Evolutionary conservation across 2,329 filamentous ascomycete species (phyloP), one percentile per base, ranked within the genome.

Genomic region (Colletotrichum destructivum): DNA sequence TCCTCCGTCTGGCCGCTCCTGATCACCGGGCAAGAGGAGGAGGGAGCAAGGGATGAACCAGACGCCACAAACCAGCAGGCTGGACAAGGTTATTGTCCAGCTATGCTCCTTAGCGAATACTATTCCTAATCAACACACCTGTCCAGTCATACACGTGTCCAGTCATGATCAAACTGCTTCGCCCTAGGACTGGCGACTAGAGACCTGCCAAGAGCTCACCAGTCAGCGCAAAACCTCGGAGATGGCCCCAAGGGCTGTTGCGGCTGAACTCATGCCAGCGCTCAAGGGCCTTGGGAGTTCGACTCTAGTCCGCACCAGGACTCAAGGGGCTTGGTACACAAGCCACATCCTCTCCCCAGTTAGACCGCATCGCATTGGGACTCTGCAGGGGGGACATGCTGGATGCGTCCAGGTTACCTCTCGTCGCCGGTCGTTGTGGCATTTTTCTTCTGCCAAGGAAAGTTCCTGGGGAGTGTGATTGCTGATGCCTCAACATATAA

Each of bases 221-320:
- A 23, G 42, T 8, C 40, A 57, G 38, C 49, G 44, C 42, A 51
- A 31, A 66, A 42, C 35, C 5, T 57, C 68, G 63, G 63, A 62
- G 15, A 66, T 71, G 21, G 23, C 46, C 21, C 44, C 12, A 38
- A 38, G 42, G 51, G 56, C 51, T 57, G 56, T 44, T 57, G 68
- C 63, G 57, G 51, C 68, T 71, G 57, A 62, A 47, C n/a, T 35
- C 21, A 12, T 57, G n/a, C 69, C 57, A 63, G 59, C 31, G 52
- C 49, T 38, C 9, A 8, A 38, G 35, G 2, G 35, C 35, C 35
- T 38, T 47, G n/a, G 13, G 62, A 51, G 44, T 38, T 55, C 26
- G 46, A 44, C 16, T 21, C 23, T 31, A 23, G 18, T 40, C 23
- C 35, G n/a, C 8, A n/a, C 66, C 8, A 59, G 35, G 35, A 11